These are phyloP conservation scores for Trifolium subterraneum DNA, from an alignment of 306 rosid species.

Conservation along the genomic window DNA sequence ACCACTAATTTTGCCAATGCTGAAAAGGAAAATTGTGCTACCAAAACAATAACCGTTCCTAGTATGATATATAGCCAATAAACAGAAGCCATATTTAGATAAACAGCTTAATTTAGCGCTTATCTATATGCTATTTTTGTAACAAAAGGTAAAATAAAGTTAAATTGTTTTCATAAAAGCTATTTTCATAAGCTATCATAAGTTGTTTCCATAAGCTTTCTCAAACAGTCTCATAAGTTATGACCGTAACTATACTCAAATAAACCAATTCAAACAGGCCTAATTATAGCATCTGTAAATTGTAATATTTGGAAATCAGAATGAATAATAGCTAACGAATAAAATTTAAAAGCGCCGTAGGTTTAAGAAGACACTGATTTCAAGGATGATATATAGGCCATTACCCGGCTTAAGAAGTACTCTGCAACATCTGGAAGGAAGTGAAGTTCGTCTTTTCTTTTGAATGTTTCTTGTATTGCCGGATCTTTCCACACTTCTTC, in stretches of 20 bases:
- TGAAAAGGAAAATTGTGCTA: constrained; percentile 24
- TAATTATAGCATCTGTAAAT: constrained; percentile 2
- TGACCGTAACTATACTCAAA: neutral
- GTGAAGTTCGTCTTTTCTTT: constrained; percentile 90
- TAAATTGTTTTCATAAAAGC: neutral
- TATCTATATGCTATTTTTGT: neutral
- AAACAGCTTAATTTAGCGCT: neutral
- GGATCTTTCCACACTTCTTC: constrained; percentile 99
- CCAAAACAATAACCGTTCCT: constrained; percentile 18
- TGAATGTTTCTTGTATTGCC: constrained; percentile 89
- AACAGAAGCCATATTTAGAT: neutral
- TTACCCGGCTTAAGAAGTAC: constrained; percentile 91
- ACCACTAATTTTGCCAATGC: constrained; percentile 11
- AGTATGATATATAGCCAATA: constrained; percentile 10
- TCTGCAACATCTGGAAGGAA: constrained; percentile 93
- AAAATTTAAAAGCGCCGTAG: constrained; percentile 9
- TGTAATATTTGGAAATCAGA: neutral
- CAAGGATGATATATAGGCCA: constrained; percentile 31
- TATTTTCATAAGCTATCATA: neutral
- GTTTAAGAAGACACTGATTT: neutral
- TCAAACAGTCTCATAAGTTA: neutral
- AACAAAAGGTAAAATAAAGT: neutral
- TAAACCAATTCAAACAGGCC: neutral
- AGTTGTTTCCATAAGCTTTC: neutral
- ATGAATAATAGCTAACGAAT: neutral